These are phyloP conservation scores for Hypoxylon sp. DNA, from an alignment of 2,329 filamentous ascomycete genomes.

Conservation along the genomic window DNA sequence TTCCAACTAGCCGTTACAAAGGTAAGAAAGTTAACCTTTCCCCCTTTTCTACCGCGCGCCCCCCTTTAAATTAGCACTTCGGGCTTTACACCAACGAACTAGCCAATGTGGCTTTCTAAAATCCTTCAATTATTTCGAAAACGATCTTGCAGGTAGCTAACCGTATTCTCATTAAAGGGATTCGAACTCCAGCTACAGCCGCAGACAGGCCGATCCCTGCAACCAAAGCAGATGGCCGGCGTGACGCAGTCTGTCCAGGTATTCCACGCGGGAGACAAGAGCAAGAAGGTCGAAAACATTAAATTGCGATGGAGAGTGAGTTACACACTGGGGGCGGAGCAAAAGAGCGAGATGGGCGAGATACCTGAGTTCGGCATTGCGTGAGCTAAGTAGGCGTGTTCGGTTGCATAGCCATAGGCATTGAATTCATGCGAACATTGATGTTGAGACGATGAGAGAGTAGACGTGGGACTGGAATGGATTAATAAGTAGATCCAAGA, in stretches of 20 bases:
- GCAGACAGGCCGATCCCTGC: slow-evolving; percentile 83
- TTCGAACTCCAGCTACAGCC: slow-evolving; percentile 86
- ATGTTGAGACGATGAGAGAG: not conserved
- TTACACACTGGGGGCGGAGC: slow-evolving; percentile 78
- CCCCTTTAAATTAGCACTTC: not conserved
- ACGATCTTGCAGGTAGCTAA: not conserved
- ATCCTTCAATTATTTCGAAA: not conserved
- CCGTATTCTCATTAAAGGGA: slow-evolving; percentile 65
- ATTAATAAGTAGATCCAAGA: slow-evolving; percentile 26
- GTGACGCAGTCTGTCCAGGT: slow-evolving; percentile 87
- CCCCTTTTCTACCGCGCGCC: slow-evolving; percentile 9
- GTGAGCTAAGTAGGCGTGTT: slow-evolving; percentile 56
- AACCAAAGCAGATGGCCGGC: slow-evolving; percentile 79
- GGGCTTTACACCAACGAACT: not conserved
- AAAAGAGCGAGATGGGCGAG: slow-evolving; percentile 86
- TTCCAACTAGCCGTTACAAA: slow-evolving; percentile 96
- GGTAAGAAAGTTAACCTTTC: slow-evolving; percentile 64
- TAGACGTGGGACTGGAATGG: not conserved
- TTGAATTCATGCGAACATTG: not conserved
- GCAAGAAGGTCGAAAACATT: slow-evolving; percentile 79
- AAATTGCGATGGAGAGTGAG: slow-evolving; percentile 92
- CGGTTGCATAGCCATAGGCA: not conserved
- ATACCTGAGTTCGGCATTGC: slow-evolving; percentile 83
- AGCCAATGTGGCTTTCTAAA: not conserved
- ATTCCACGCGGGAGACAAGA: slow-evolving; percentile 77